These are phyloP conservation scores for Beta vulgaris DNA, from an alignment of 148 eudicot species.

Conservation along the genomic window DNA sequence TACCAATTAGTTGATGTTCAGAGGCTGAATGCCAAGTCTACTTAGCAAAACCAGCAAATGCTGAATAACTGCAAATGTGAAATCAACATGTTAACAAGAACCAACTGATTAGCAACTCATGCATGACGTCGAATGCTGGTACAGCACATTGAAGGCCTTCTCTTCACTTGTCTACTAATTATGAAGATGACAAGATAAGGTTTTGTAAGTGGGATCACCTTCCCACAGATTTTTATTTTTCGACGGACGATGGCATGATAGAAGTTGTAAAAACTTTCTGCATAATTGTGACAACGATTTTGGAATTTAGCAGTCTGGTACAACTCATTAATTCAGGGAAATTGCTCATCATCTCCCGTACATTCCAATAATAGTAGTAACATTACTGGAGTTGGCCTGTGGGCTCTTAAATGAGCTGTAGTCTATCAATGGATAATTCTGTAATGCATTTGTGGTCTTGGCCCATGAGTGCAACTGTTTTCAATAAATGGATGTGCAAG, in stretches of 20 bases:
- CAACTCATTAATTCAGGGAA: constrained; percentile 16
- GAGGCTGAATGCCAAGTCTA: constrained; percentile 22
- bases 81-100: neutral
- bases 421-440: neutral
- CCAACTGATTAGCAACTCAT: neutral
- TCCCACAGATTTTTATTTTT: neutral
- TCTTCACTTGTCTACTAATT: neutral
- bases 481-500: neutral
- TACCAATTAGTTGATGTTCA: constrained; percentile 52
- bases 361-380: constrained; percentile 14
- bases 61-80: neutral
- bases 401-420: constrained; percentile 25
- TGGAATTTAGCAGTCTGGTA: constrained; percentile 12
- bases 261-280: no score
- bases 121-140: neutral
- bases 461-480: neutral
- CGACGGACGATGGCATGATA: neutral
- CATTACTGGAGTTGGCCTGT: constrained; percentile 16
- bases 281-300: neutral
- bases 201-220: constrained; percentile 1
- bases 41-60: neutral
- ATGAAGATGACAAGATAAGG: neutral
- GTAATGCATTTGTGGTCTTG: neutral
- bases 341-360: constrained; percentile 7
- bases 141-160: neutral